Evolutionary conservation across 2,329 filamentous ascomycete species (phyloP).

Genomic region (Gnomoniopsis smithogilvyi): DNA sequence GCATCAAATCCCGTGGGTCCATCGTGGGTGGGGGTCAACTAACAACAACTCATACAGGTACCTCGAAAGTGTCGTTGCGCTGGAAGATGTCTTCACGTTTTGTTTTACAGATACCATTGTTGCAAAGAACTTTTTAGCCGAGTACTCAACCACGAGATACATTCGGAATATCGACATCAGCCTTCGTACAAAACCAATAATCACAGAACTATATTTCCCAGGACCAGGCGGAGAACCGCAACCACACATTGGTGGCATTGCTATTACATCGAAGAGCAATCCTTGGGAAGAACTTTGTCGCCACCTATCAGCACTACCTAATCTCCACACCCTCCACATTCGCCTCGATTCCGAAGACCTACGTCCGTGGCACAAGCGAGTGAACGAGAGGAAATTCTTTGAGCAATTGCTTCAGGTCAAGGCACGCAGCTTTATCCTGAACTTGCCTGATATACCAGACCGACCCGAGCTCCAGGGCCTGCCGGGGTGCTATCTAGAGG

Average conservation of each 20-base stretch:
- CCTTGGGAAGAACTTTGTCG: constrained; percentile 27
- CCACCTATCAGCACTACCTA: constrained; percentile 16
- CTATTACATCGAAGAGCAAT: constrained; percentile 21
- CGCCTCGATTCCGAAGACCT: constrained; percentile 28
- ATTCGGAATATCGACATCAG: constrained; percentile 25
- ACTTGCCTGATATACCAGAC: constrained; percentile 22
- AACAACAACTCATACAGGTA: constrained; percentile 22
- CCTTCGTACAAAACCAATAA: constrained; percentile 22
- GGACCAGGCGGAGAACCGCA: constrained; percentile 13
- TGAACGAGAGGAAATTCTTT: constrained; percentile 27
- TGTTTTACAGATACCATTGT: constrained; percentile 25
- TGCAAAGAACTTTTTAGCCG: constrained; percentile 23
- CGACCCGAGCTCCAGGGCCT: constrained; percentile 7
- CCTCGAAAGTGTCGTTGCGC: constrained; percentile 23
- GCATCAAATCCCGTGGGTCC: not conserved
- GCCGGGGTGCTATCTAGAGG: constrained; percentile 21
- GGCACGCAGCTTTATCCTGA: constrained; percentile 21
- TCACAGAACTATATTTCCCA: constrained; percentile 27
- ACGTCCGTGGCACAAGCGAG: constrained; percentile 27
- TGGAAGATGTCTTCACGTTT: constrained; percentile 26
- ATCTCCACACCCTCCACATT: constrained; percentile 24
- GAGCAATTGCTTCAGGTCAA: constrained; percentile 19
- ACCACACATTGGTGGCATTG: constrained; percentile 15
- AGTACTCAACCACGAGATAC: constrained; percentile 12
- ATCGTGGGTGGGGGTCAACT: too few species aligned